Base-by-base conservation (phyloP, 345 rosid genomes). In the Populus alba region DNA sequence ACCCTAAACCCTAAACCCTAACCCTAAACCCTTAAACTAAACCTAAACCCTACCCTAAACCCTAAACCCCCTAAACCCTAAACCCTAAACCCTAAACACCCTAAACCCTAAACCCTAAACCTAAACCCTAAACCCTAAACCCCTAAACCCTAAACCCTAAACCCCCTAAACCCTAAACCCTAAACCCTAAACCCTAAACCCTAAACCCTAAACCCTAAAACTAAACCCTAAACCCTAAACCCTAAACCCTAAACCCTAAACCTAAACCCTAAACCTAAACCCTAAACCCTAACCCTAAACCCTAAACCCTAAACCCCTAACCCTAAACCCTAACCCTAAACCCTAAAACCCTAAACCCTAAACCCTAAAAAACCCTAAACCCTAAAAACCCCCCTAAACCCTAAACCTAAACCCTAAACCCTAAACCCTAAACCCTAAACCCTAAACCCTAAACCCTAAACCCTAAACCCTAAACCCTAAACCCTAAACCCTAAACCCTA, bases 291-390 rank as follows among this genome's bases (percentile, higher is more conserved):
- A 63, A 75, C 70, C 78, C 71, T 29, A 75, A 66, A 75, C 70
- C 78, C 78, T 66, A 75, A 75, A 75, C 78, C 78, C 3, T 20
- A 1, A 75, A 75, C 10, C 62, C 70, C n/a, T 1, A 11, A 2
- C 41, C 78, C 71, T 45, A 25, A 75, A 66, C 33, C 71, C 78
- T 20, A 39, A 75, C 57, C 78, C 71, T 6, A 5, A 37, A 37
- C 38, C 38, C 27, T 80, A 39, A 70, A 13, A 76, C 82, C 85
- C 76, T 57, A 83, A 78, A 72, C 38, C 77, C 77, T 53, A 76
- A 81, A 71, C 77, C 83, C 77, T 65, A 61, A 81, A 76, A 62
- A 81, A 76, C 80, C 76, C 80, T 57, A 76, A 76, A 70, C 80
- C 76, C 63, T 38, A 81, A 74, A 72, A 2, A 3, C 7, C 7